Evolutionary conservation across 805 yeast genomes (phyloP), one percentile per base, ranked within the genome.

Genomic region (Starmerella apicola): DNA sequence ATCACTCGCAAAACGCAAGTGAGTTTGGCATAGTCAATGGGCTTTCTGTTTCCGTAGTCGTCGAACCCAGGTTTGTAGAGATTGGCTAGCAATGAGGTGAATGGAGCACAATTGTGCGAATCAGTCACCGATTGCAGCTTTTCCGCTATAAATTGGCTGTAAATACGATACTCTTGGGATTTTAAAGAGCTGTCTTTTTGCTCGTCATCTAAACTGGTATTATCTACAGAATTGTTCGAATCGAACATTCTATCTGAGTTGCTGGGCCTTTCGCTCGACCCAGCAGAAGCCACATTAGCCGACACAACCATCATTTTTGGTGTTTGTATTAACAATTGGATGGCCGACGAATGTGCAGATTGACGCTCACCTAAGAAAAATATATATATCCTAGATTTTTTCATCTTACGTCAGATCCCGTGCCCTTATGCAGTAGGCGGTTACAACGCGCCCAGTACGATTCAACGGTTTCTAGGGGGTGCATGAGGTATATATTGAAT

Each of bases 1-100:
- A 86, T 63, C 7, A 69, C 66, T 30, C 65, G 68, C 41, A 86
- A 64, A 6, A 82, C 66, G 15, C 72, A 64, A 22, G 60, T 58
- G 38, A 83, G 65, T 49, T 78, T 75, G 10, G 64, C 36, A 6
- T 24, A 46, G 34, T 44, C 50, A 13, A 46, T 31, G 15, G 36
- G 26, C 15, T 9, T 25, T 5, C 16, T 23, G 10, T 20, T 21
- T 17, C 33, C 31, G 17, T 29, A 18, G 15, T 37, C 38, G 32
- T 29, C 31, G 9, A 26, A 28, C 7, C 31, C 36, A 12, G 44
- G 42, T 7, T 18, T 26, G 13, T 13, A 8, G 5, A 30, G 4
- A 4, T 12, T 19, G 4, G 18, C 15, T 9, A 42, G 36, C 44
- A 44, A 19, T 9, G 4, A 29, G 27, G 13, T 20, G 18, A 44